phyloP scores from a whole-genome alignment of 176 grass and related monocot genomes.

The Aegilops sharonensis region DNA sequence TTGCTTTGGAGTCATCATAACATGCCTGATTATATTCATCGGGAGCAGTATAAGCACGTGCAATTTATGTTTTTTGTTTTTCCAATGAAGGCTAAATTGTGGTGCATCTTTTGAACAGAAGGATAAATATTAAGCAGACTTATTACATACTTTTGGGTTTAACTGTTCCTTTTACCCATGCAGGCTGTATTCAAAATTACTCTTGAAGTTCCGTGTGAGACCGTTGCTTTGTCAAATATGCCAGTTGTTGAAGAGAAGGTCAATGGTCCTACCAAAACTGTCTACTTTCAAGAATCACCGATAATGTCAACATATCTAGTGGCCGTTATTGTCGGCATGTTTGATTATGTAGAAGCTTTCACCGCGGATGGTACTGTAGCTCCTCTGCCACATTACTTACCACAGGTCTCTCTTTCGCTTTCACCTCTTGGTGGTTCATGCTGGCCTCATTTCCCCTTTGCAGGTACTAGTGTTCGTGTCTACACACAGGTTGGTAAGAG shows the following conservation, averaged over 20 bases:
- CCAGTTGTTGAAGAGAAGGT: conserved; percentile 76
- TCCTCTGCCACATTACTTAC: conserved; percentile 21
- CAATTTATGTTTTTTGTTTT: neutral
- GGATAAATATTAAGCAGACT: neutral
- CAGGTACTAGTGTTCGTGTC: conserved; percentile 80
- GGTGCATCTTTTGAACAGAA: conserved; percentile 7
- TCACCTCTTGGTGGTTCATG: conserved; percentile 16
- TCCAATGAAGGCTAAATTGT: neutral
- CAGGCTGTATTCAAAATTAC: conserved; percentile 94
- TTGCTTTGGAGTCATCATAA: neutral
- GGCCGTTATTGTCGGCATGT: conserved; percentile 84
- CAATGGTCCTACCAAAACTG: conserved; percentile 66
- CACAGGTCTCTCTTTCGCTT: neutral
- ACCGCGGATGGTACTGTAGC: conserved; percentile 70
- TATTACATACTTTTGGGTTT: conserved; percentile 18
- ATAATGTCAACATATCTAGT: conserved; percentile 99
- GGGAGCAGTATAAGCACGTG: neutral
- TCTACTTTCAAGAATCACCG: conserved; percentile 82
- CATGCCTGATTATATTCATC: neutral
- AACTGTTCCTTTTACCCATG: conserved; percentile 6
- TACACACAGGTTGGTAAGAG: conserved; percentile 94
- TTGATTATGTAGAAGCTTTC: conserved; percentile 84
- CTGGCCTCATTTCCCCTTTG: neutral
- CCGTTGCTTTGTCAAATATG: conserved; percentile 93
- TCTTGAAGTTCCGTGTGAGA: conserved; percentile 76